Evolutionary conservation across 768 basidiomycete genomes (phyloP).

Genomic region (Suillus ampliporus): DNA sequence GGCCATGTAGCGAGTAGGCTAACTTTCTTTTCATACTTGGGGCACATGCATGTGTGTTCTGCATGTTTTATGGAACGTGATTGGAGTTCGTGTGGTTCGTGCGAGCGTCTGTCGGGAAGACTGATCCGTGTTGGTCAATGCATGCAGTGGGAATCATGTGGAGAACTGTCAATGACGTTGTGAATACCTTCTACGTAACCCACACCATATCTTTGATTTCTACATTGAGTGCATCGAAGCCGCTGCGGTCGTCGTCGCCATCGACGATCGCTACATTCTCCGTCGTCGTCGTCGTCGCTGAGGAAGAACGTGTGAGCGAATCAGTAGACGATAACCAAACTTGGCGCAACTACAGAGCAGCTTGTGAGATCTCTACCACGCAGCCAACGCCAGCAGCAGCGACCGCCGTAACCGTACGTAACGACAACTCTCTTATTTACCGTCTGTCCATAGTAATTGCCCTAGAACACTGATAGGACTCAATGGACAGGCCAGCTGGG

Average conservation of each 20-base stretch:
- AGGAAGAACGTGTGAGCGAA: conserved; percentile 10
- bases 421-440: not conserved
- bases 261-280: not conserved
- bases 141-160: conserved; percentile 6
- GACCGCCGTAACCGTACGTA: not conserved
- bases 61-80: not conserved
- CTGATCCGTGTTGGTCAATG: conserved; percentile 3
- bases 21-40: conserved; percentile 2
- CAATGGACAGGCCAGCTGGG: conserved; percentile 62
- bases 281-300: not conserved
- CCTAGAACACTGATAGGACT: conserved; percentile 1
- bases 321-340: conserved; percentile 5
- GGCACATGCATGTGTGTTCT: not conserved
- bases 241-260: not conserved
- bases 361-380: conserved; percentile 9
- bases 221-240: conserved; percentile 2
- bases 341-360: not conserved
- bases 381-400: not conserved
- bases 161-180: conserved; percentile 6
- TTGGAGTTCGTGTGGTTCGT: not conserved
- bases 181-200: conserved; percentile 4
- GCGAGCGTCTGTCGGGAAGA: not conserved
- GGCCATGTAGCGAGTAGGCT: not conserved
- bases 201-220: not conserved
- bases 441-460: not conserved